phyloP scores from a whole-genome alignment of 2,329 filamentous ascomycete species.

The Meredithiella fracta region DNA sequence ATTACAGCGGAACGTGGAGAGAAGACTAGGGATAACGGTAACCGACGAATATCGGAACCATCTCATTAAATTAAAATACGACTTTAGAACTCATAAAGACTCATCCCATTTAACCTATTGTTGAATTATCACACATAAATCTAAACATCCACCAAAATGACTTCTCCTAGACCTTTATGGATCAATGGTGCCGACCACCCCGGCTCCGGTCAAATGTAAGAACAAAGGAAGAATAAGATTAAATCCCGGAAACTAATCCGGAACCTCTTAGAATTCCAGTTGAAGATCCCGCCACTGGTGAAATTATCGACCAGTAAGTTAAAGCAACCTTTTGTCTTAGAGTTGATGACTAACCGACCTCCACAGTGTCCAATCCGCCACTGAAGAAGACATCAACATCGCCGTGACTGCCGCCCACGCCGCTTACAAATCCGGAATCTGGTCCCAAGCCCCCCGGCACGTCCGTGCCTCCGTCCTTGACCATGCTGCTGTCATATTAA shows the following conservation, averaged over 20 bases:
- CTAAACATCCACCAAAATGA: neutral
- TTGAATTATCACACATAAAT: neutral
- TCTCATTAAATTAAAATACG: neutral
- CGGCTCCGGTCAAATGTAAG: constrained; percentile 32
- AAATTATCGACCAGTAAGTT: constrained; percentile 33
- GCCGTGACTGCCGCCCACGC: constrained; percentile 32
- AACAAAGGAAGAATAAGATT: constrained; percentile 15
- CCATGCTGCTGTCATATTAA: constrained; percentile 29
- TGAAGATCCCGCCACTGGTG: constrained; percentile 36
- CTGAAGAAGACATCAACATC: constrained; percentile 29
- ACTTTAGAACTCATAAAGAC: neutral
- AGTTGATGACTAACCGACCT: neutral
- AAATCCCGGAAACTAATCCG: neutral
- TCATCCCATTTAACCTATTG: neutral
- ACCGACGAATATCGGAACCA: neutral
- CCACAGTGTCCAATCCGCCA: constrained; percentile 20
- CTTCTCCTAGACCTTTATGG: constrained; percentile 16
- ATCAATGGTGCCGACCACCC: constrained; percentile 17
- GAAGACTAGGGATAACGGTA: neutral
- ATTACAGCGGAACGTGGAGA: neutral
- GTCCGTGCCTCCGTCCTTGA: constrained; percentile 28
- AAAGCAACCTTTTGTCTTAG: neutral
- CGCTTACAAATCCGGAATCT: constrained; percentile 26
- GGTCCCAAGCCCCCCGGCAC: constrained; percentile 26
- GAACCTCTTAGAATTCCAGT: constrained; percentile 28